Evolutionary conservation across 1,139 yeast species (phyloP).

Genomic region (Suhomyces maxii): DNA sequence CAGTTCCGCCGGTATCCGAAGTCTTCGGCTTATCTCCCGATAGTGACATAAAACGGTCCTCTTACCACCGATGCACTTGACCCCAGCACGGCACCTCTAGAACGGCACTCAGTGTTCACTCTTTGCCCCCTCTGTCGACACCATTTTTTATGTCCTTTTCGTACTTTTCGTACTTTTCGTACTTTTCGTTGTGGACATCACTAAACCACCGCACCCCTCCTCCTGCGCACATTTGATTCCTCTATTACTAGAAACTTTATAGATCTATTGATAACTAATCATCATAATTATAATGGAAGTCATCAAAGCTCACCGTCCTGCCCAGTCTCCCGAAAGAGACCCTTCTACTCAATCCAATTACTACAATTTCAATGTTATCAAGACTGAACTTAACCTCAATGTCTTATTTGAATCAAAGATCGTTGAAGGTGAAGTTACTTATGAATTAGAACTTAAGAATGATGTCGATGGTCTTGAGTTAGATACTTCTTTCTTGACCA

Average conservation of each 20-base stretch:
- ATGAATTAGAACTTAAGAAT: slow-evolving; percentile 33
- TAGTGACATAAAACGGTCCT: too few species aligned
- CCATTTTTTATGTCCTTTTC: too few species aligned
- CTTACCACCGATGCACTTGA: too few species aligned
- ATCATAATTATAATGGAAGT: slow-evolving; percentile 11
- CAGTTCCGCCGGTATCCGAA: too few species aligned
- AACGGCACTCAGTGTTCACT: too few species aligned
- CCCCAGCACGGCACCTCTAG: too few species aligned
- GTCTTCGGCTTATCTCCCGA: too few species aligned
- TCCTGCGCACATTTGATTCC: not conserved
- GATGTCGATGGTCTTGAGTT: slow-evolving; percentile 44
- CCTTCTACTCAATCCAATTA: slow-evolving; percentile 80
- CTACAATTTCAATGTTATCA: slow-evolving; percentile 46
- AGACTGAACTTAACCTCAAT: slow-evolving; percentile 53
- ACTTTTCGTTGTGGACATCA: not conserved
- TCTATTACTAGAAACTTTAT: not conserved
- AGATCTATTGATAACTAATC: not conserved
- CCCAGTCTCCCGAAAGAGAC: slow-evolving; percentile 58
- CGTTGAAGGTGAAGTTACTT: slow-evolving; percentile 58
- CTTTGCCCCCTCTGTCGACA: too few species aligned
- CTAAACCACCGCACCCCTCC: not conserved
- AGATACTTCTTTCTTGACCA: slow-evolving; percentile 67
- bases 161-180: not conserved
- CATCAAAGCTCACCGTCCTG: slow-evolving; percentile 33
- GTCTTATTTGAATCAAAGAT: slow-evolving; percentile 56